Conservation (phyloP, 2,329 filamentous ascomycete species). For the Diaporthe destruens region DNA sequence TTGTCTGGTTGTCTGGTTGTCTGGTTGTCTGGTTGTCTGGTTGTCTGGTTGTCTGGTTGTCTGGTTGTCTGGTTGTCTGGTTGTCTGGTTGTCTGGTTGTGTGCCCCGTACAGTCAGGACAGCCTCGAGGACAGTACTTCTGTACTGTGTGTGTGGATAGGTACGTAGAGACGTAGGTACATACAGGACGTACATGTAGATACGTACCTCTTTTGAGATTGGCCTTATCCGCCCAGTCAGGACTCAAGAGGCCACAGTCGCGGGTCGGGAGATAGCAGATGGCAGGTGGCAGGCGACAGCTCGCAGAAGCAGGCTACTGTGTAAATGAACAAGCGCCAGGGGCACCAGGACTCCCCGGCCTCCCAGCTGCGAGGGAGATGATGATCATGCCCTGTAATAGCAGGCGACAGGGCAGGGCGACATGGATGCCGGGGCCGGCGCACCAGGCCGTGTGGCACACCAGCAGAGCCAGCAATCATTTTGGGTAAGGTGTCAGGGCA, state of each 20-base stretch:
- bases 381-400: conserved; percentile 29
- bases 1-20: not conserved
- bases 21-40: too few species aligned
- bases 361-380: conserved; percentile 15
- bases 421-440: conserved; percentile 21
- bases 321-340: conserved; percentile 15
- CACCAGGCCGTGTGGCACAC: conserved; percentile 1
- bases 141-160: not conserved
- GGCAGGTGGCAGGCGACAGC: conserved; percentile 24
- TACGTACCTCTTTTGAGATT: not conserved
- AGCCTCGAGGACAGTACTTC: not conserved
- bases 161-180: not conserved
- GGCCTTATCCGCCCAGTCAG: conserved; percentile 3
- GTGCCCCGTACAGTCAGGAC: conserved; percentile 26
- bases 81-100: not conserved
- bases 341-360: not conserved
- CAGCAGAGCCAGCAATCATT: not conserved
- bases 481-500: conserved; percentile 40
- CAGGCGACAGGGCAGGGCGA: conserved; percentile 16
- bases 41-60: too few species aligned
- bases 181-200: not conserved
- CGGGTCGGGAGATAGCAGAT: conserved; percentile 29
- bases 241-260: not conserved
- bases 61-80: conserved; percentile 1
- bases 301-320: not conserved